These are phyloP conservation scores for Filosporella fistucella DNA, from an alignment of 495 filamentous ascomycete species.

Conservation along the genomic window DNA sequence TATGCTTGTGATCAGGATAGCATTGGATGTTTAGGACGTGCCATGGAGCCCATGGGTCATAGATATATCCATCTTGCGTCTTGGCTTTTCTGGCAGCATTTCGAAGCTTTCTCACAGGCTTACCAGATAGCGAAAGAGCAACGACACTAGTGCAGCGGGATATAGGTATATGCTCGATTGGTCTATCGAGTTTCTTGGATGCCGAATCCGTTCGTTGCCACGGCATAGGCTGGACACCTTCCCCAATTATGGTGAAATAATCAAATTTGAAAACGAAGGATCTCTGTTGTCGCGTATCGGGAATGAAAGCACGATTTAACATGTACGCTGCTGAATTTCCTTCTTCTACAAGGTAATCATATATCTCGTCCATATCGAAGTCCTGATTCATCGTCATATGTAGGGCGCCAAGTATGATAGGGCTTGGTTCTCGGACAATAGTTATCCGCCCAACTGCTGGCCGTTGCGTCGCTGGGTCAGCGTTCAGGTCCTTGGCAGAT, in stretches of 20 bases:
- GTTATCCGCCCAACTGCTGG: slow-evolving; percentile 43
- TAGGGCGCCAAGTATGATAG: slow-evolving; percentile 43
- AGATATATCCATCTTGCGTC: slow-evolving; percentile 34
- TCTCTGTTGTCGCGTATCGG: slow-evolving; percentile 31
- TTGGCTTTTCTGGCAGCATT: slow-evolving; percentile 31
- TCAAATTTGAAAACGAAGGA: slow-evolving; percentile 52
- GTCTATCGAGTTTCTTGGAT: slow-evolving; percentile 27
- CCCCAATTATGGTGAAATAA: slow-evolving; percentile 46
- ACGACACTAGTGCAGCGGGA: slow-evolving; percentile 44
- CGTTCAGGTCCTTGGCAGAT: slow-evolving; percentile 31
- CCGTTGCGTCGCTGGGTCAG: slow-evolving; percentile 29
- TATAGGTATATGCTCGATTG: slow-evolving; percentile 40
- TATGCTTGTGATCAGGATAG: slow-evolving; percentile 46
- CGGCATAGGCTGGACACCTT: slow-evolving; percentile 39
- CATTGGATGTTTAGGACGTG: slow-evolving; percentile 47
- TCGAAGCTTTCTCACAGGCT: slow-evolving; percentile 27
- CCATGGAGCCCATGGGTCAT: slow-evolving; percentile 40
- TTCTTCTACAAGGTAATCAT: slow-evolving; percentile 34
- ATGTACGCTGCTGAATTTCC: slow-evolving; percentile 21
- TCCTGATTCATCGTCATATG: slow-evolving; percentile 41
- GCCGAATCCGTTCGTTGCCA: slow-evolving; percentile 40
- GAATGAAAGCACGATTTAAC: slow-evolving; percentile 34
- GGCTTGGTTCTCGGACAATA: slow-evolving; percentile 46
- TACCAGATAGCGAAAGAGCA: slow-evolving; percentile 40
- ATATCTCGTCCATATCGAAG: slow-evolving; percentile 51